phyloP scores from a whole-genome alignment of 352 stramenopile genomes.

The Detonula confervacea region DNA sequence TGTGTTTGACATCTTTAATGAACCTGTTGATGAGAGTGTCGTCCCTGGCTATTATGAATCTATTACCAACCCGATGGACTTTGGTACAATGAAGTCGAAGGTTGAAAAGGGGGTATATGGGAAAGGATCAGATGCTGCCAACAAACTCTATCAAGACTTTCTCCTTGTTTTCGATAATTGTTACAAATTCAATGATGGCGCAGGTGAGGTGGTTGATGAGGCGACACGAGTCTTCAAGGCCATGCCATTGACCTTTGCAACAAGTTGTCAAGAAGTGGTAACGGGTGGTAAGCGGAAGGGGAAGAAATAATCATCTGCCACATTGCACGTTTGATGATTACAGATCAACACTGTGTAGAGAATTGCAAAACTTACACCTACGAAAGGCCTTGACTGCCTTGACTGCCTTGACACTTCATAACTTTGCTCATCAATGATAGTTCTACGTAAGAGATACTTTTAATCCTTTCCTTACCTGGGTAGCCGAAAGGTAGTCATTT shows the following conservation, averaged over 20 bases:
- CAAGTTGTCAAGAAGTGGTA: constrained; percentile 21
- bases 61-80: constrained; percentile 92
- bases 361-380: no score
- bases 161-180: constrained; percentile 86
- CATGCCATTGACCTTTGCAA: constrained; percentile 21
- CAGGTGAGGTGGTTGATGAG: constrained; percentile 80
- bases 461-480: no score
- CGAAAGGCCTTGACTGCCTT: no score
- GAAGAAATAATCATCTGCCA: constrained; percentile 10
- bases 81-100: constrained; percentile 91
- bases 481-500: no score
- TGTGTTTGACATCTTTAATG: constrained; percentile 88
- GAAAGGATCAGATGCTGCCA: constrained; percentile 56
- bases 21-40: constrained; percentile 90
- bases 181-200: constrained; percentile 75
- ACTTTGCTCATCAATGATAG: no score
- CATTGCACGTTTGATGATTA: background rate
- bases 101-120: constrained; percentile 83
- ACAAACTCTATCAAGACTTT: constrained; percentile 80
- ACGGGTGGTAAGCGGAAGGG: background rate
- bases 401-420: no score
- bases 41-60: constrained; percentile 92
- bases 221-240: constrained; percentile 60
- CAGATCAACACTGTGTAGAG: no score
- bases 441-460: no score